These are phyloP conservation scores for Neurospora discreta DNA, from an alignment of 495 filamentous ascomycete species.

Conservation along the genomic window DNA sequence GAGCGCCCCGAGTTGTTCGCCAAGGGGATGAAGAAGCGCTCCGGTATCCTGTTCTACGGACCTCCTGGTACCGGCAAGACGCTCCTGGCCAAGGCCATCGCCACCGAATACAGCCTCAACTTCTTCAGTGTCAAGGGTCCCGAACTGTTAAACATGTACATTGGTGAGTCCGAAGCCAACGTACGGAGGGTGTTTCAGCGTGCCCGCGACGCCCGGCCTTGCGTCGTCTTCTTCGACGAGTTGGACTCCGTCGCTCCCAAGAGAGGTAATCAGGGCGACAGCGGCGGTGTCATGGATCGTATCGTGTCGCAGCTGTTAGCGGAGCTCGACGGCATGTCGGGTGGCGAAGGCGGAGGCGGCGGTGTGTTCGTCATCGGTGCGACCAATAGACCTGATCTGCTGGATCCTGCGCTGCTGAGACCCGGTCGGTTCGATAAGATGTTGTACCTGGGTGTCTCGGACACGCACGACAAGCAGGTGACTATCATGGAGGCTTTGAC, in stretches of 20 bases:
- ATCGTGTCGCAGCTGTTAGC: constrained; percentile 94
- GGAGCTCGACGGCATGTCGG: constrained; percentile 95
- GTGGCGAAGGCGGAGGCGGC: constrained; percentile 67
- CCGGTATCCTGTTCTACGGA: constrained; percentile 94
- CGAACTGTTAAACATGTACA: constrained; percentile 98
- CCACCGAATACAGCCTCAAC: constrained; percentile 95
- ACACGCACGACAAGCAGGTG: constrained; percentile 92
- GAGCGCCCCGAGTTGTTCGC: constrained; percentile 91
- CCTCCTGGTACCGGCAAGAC: constrained; percentile 97
- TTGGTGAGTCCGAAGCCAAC: constrained; percentile 96
- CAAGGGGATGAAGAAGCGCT: constrained; percentile 97
- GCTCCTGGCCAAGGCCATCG: constrained; percentile 91
- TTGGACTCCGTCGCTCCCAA: constrained; percentile 96
- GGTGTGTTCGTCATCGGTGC: constrained; percentile 98
- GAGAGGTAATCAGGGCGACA: constrained; percentile 94
- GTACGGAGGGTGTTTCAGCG: constrained; percentile 93
- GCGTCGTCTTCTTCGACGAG: constrained; percentile 98
- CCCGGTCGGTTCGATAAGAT: constrained; percentile 98
- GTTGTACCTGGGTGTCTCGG: constrained; percentile 91
- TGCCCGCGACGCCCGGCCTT: constrained; percentile 88
- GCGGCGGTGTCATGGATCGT: constrained; percentile 96
- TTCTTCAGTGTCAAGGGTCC: constrained; percentile 99
- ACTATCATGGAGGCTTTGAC: constrained; percentile 92
- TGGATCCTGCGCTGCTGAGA: constrained; percentile 82
- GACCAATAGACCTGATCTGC: constrained; percentile 86